Percentiles rank a stretch among this genome's conserved stretches.
Evolutionary conservation across 176 grass and related monocot species (phyloP).

Genomic region (Dactylis glomerata): DNA sequence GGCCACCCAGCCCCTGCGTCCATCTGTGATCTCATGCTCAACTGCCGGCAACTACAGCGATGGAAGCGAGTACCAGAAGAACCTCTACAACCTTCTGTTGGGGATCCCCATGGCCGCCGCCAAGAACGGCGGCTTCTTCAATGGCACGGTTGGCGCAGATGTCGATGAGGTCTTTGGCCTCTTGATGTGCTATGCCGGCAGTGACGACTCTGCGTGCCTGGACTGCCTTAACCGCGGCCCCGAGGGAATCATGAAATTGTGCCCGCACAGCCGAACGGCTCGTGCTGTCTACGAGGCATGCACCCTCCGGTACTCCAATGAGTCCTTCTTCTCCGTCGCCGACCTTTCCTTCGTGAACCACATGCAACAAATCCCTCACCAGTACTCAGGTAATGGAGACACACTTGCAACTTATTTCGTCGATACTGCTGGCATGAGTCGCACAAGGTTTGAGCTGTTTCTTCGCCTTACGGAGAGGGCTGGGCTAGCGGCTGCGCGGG

Average conservation of each 20-base stretch:
- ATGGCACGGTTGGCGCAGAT: neutral
- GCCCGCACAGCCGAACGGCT: neutral
- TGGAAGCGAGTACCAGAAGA: conserved; percentile 27
- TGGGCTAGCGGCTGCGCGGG: neutral
- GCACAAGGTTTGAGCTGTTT: neutral
- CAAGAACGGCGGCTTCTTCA: neutral
- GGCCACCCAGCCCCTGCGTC: neutral
- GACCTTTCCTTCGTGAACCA: neutral
- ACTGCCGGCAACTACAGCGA: conserved; percentile 23
- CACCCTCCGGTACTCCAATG: neutral
- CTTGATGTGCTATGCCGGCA: conserved; percentile 29
- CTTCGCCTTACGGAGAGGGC: neutral
- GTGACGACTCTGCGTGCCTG: neutral
- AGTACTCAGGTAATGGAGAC: no score
- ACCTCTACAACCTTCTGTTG: conserved; percentile 23
- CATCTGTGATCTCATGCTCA: neutral
- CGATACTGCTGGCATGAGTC: neutral
- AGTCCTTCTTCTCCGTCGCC: conserved; percentile 13
- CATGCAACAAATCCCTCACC: neutral
- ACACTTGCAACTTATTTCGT: neutral
- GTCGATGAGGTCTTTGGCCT: conserved; percentile 28
- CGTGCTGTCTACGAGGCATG: neutral
- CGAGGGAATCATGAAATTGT: neutral
- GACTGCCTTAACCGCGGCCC: conserved; percentile 1
- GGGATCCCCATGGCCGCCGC: neutral